These are phyloP conservation scores for Claviceps fusiformis DNA, from an alignment of 2,329 filamentous ascomycete species.

Conservation along the genomic window DNA sequence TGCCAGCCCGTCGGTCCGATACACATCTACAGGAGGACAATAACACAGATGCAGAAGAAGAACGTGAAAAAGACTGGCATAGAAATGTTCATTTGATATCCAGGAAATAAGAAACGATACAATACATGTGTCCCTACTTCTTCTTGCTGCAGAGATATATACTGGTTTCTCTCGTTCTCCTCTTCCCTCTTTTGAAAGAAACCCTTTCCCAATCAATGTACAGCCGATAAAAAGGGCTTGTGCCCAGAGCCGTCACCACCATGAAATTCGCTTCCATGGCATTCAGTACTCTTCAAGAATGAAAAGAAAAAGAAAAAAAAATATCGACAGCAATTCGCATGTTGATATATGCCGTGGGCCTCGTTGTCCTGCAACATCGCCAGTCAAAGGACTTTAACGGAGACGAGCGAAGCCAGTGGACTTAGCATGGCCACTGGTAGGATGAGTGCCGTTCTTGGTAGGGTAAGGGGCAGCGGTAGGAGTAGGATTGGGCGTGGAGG, in stretches of 20 bases:
- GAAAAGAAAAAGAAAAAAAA: not conserved
- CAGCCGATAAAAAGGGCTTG: not conserved
- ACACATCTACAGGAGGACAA: no score
- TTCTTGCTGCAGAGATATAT: not conserved
- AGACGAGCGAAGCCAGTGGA: constrained; percentile 24
- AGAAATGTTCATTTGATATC: constrained; percentile 1
- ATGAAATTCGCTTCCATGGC: not conserved
- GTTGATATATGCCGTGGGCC: not conserved
- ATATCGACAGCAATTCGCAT: not conserved
- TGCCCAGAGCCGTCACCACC: not conserved
- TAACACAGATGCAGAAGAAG: no score
- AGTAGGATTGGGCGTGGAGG: constrained; percentile 13
- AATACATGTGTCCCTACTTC: not conserved
- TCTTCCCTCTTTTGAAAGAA: not conserved
- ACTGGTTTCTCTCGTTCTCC: not conserved
- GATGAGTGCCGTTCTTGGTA: constrained; percentile 22
- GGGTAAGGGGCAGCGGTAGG: constrained; percentile 30
- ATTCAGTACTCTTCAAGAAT: not conserved
- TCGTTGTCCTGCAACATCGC: constrained; percentile 3
- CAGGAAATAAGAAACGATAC: not conserved
- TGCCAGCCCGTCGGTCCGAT: no score
- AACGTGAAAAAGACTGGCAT: not conserved
- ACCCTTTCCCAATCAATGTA: not conserved
- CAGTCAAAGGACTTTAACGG: constrained; percentile 11
- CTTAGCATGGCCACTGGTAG: constrained; percentile 16